A percentile compares a stretch with the other conserved stretches of the same genome.
Conservation (phyloP, 371 early-diverging fungal species). For the Synchytrium microbalum region DNA sequence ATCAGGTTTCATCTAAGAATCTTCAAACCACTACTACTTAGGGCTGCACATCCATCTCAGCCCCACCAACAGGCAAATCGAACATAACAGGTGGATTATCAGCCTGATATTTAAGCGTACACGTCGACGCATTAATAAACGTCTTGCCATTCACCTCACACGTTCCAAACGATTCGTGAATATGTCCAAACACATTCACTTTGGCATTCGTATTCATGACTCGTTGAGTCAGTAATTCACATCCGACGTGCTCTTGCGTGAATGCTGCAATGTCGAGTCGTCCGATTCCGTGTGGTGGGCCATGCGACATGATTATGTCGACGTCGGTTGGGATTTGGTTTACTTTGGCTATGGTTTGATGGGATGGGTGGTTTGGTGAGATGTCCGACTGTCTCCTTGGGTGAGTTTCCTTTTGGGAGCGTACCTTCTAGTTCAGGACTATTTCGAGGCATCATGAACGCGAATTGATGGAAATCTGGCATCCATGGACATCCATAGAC, state of each 20-base stretch:
- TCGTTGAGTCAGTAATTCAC: not conserved
- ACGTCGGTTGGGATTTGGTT: not conserved
- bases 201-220: not conserved
- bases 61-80: not conserved
- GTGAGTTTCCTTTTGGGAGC: not conserved
- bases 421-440: not conserved
- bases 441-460: not conserved
- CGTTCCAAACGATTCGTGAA: not conserved
- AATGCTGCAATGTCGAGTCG: not conserved
- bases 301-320: not conserved
- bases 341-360: not conserved
- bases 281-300: not conserved
- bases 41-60: too few relatives aligned
- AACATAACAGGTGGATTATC: not conserved
- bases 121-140: not conserved
- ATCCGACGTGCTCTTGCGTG: not conserved
- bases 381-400: too few relatives aligned
- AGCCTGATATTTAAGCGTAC: not conserved
- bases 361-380: too few relatives aligned
- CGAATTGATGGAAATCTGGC: not conserved
- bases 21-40: too few relatives aligned
- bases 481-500: not conserved
- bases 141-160: not conserved
- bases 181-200: not conserved
- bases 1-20: too few relatives aligned